Base-by-base conservation (phyloP, 176 grass and related monocot species). In the Coix lacrymajobi region DNA sequence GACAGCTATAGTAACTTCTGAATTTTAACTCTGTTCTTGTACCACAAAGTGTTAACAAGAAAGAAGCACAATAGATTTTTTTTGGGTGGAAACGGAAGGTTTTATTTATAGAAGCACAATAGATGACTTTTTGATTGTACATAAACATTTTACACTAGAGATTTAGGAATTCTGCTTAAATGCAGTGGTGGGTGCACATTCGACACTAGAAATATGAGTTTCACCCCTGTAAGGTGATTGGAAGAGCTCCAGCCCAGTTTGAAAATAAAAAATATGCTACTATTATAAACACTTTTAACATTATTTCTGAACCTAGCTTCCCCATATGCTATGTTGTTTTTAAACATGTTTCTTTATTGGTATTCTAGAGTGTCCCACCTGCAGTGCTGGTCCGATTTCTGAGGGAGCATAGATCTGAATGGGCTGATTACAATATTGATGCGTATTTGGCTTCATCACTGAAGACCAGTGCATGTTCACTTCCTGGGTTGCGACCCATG, bases 381-480 rank as follows among this genome's bases (percentile, higher is more conserved):
- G 89, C 89, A n/a, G 85, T 99, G 67, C 70, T 99, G 66, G 89
- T 99, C 81, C 87, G 80, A 33, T 99, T 99, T 85, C 60, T 99
- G 70, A 96, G 96, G 91, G 96, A 99, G 66, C 96, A 96, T 77
- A 86, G 96, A 46, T 99, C 96, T 24, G 96, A 99, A 80, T 99
- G 96, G 96, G 96, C 96, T 33, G 96, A 99, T 90, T 99, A 96
- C 79, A 94, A 81, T 61, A 80, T 99, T 58, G 96, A 99, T 88
- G 89, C 93, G 5, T 99, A 96, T 78, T 96, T 88, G 73, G 93
- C 96, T 83, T 85, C 89, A 79, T 69, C 92, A 54, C 45, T 94
- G 33, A 99, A 96, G 68, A 75, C 91, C 25, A 84, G 79, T 39
- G 77, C 73, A 8, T 89, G 87, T 68, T 89, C 87, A 52, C 86